Base-by-base conservation (phyloP, 1,284 basidiomycete species). In the Ganoderma leucocontextum region DNA sequence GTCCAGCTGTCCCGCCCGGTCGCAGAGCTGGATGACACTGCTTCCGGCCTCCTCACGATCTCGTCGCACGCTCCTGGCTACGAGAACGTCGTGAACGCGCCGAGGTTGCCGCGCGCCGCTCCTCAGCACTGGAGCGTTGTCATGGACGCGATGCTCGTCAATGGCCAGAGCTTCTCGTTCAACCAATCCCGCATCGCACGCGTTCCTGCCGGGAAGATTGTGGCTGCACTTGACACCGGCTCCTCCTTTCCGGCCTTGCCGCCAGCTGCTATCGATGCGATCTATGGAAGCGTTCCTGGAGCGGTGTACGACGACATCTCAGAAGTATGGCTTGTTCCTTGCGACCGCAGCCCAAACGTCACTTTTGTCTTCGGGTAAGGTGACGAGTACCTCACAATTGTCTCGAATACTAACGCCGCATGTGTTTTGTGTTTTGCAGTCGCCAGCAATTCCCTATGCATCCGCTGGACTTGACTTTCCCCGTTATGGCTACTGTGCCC, bases 101-200 rank as follows among this genome's bases (percentile, higher is more conserved):
- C 78, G 10, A 69, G 72, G 70, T 74, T 80, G n/a, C 69, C 67
- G 80, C 85, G 74, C 85, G 91, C 59, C 85, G 76, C 72, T 69
- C 74, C 79, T 85, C 90, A 75, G 38, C 72, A 77, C 33, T 80
- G 78, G 79, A 75, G 74, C 36, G 68, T 77, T 4, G 63, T 74
- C 13, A 69, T 80, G 67, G 79, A 79, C 70, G 70, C 72, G 57
- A 74, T 80, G 73, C 69, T 66, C 13, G 70, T 80, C 53, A 78
- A 79, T 70, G 78, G 78, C 49, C 49, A 74, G 67, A 39, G 65
- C 47, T 77, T 78, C 71, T 9, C 70, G 64, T 77, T 79, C 71
- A 77, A 77, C 63, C 41, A 70, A 69, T 78, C 79, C 22, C 64
- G 63, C n/a, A 72, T 77, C 25, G 47, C 71, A 1, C 74, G 71